Base-by-base conservation (phyloP, 1,139 yeast species). In the Saccharomycopsis phalli region DNA sequence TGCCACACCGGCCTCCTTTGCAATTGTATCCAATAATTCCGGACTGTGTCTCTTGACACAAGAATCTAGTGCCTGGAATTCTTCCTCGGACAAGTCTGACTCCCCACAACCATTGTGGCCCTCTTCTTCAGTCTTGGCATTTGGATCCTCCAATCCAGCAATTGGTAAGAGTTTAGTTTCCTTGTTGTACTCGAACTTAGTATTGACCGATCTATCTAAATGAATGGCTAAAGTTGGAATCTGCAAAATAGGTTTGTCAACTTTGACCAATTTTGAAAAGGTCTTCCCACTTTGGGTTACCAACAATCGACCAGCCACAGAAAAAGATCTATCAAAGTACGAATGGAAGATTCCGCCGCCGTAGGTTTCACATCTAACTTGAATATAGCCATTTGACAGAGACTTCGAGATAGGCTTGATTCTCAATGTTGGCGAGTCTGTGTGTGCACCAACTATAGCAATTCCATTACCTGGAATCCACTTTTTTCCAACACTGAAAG, bases 211-310 rank as follows among this genome's bases (percentile, higher is more conserved):
- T 49, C 94, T 72, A 53, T 84, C 80, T 51, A 91, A 69, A 60
- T 91, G 98, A 49, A 91, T 88, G 14, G 98, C 98, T 57, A 91
- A 68, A 1, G 96, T 87, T 31, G 97, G 98, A 45, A 91, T 88
- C 56, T 95, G 76, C 54, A 91, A 68, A 45, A 91, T 62, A 1
- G 98, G 96, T 58, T 74, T 81, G 51, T 82, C 76, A 49, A 91
- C 70, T 58, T 86, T 83, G 48, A 91, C 73, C 47, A 91, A 66
- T 54, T 69, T 76, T 1, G 95, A 76, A 31, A 74, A 71, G 48
- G 63, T 70, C 38, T 71, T 62, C 16, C 74, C 78, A 32, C 64
- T 55, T 13, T 63, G 65, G 25, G 60, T 58, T 17, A 82, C 78
- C 56, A 80, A 79, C 1, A 91, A 95, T 50, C 97, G 69, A 13